Base-by-base conservation (phyloP, 2,329 filamentous ascomycete species). In the Fusarium sp. region DNA sequence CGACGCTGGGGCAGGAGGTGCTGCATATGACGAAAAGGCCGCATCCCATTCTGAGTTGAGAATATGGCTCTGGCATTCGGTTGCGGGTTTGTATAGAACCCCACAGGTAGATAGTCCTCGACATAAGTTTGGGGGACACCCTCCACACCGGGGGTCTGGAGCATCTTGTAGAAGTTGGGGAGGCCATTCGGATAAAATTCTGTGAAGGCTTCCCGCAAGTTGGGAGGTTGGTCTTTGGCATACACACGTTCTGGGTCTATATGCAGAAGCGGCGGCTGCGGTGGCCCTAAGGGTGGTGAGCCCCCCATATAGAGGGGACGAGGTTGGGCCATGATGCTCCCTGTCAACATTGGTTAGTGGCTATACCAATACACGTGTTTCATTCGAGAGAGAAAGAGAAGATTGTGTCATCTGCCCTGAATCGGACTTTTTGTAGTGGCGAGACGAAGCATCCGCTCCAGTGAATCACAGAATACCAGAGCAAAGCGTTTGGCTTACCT, bases 61-160 rank as follows among this genome's bases (percentile, higher is more conserved):
- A 85, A 82, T 34, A 79, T 68, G 11, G 80, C 82, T 11, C 44
- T 69, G 7, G 78, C 76, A 6, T 74, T 60, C 2, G 53, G 15
- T 1, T 76, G 77, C 7, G 79, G 74, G 9, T 75, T 75, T 9
- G 66, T 79, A 69, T 82, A 84, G 68, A 82, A 82, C 8, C 75
- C 75, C 8, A 76, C 57, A 3, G 77, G 75, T 14, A 83, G 76
- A 43, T 78, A 67, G 58, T 80, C 74, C 58, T 82, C 81, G 6
- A 80, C 20, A 39, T 81, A 81, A 6, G 67, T 71, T 26, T 77
- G 66, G 2, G 72, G 63, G 6, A 75, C 72, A 13, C 74, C 76
- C 9, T 69, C 58, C 2, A 63, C 49, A 4, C 74, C 65, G 31
- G 72, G 56, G 5, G 69, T 71, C 36, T 74, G 63, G 2, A 74